Evolutionary conservation across 1,139 yeast genomes (phyloP).

Genomic region (Nakaseomyces delphensis): DNA sequence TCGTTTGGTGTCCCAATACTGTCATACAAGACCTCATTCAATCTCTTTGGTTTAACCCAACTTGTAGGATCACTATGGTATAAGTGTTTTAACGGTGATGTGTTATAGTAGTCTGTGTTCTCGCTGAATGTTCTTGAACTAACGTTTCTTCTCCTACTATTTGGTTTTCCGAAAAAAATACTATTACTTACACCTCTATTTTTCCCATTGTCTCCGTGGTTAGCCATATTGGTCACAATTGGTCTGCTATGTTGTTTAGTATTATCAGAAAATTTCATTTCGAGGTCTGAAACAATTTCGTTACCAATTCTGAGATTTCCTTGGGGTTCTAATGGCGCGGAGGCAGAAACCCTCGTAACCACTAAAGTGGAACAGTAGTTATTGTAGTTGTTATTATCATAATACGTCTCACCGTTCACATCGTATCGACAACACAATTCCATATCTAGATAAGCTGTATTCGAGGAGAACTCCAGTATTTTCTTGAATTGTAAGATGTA

Average conservation of each 20-base stretch:
- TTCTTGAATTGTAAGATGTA: conserved; percentile 27
- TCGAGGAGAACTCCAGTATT: conserved; percentile 10
- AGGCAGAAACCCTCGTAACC: neutral
- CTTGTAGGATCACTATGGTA: conserved; percentile 19
- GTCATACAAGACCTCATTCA: conserved; percentile 14
- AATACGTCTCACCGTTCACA: conserved; percentile 29
- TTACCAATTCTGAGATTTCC: neutral
- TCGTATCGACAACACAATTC: conserved; percentile 29
- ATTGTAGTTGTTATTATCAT: conserved; percentile 29
- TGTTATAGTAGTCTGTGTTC: conserved; percentile 27
- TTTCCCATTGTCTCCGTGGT: too few species aligned
- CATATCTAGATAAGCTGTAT: conserved; percentile 14
- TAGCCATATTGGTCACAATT: too few species aligned
- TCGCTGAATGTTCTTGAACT: conserved; percentile 22
- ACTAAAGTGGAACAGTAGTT: conserved; percentile 17
- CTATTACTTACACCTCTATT: neutral
- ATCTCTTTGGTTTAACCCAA: conserved; percentile 17
- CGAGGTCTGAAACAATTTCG: neutral
- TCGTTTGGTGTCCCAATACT: neutral
- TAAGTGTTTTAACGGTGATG: conserved; percentile 26
- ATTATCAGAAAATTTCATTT: neutral
- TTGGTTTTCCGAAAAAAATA: conserved; percentile 1
- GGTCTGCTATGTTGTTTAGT: too few species aligned
- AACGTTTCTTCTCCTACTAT: neutral
- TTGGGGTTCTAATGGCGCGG: neutral